Evolutionary conservation across 2,329 filamentous ascomycete species (phyloP), one percentile per base, ranked within the genome.

Genomic region (Microsporum ferrugineum): DNA sequence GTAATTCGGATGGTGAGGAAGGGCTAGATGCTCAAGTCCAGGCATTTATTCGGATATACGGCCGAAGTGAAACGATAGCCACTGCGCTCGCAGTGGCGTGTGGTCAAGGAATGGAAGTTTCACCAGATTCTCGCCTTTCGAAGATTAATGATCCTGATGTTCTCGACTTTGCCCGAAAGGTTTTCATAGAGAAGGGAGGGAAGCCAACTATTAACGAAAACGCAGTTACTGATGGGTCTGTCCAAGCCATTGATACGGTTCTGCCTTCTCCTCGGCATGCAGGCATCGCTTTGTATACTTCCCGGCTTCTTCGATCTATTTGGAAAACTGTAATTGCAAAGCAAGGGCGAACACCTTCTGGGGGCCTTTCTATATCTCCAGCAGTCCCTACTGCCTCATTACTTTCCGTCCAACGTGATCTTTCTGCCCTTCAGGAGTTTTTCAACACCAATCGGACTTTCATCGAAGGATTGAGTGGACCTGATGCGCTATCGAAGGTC

Each of bases 41-140:
- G 60, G 88, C 85, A 63, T 92, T 99, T 68, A 89, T 94, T 63
- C 84, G 86, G 61, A 82, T 86, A 7, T 99, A 97, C 71, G 94
- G 94, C 10, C 84, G 91, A 8, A 86, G 87, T 2, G 94, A 99
- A 72, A 94, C 89, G 0, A 86, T 95, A 60, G 89, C 94, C 0
- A 91, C 92, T 45, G 91, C 94, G 31, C 78, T 99, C 58, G 94
- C 94, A 8, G 94, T 99, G 34, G 91, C 94, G 41, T 99, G 94
- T 72, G 91, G 92, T 2, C 91, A 97, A 71, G 92, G 91, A 7
- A 86, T 88, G 31, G 92, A 96, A 68, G 83, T 89, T 23, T 88
- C 87, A 0, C 72, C 79, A 1, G 88, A 90, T 61, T 83, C 85
- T 49, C 84, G 91, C 49, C 76, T 87, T 7, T 86, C 88, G 0